phyloP scores from a whole-genome alignment of 2,329 filamentous ascomycete species.

The Botryosphaeria dothidea region DNA sequence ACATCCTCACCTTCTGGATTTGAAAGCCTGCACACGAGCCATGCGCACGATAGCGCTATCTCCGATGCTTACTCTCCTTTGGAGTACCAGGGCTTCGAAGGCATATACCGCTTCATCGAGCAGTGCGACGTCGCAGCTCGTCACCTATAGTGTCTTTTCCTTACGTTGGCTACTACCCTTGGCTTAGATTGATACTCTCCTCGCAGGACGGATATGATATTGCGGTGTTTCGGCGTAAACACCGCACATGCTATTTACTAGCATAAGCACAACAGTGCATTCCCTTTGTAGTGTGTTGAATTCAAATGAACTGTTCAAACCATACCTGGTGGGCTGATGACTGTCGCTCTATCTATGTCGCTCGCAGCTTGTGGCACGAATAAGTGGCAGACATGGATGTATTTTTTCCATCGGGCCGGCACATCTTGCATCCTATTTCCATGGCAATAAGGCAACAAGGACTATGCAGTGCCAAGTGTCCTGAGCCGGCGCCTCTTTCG shows the following conservation, averaged over 20 bases:
- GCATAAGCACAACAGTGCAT: constrained; percentile 1
- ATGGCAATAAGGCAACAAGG: neutral
- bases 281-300: neutral
- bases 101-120: constrained; percentile 66
- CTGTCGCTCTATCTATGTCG: neutral
- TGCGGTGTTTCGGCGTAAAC: constrained; percentile 5
- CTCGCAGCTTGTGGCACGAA: neutral
- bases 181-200: constrained; percentile 14
- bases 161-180: neutral
- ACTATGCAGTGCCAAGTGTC: neutral
- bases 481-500: no score
- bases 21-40: constrained; percentile 59
- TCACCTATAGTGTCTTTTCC: neutral
- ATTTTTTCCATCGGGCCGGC: neutral
- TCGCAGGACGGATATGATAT: neutral
- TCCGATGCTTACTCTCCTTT: constrained; percentile 43
- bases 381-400: neutral
- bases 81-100: constrained; percentile 64
- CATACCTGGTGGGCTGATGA: neutral
- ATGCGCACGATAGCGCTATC: constrained; percentile 40
- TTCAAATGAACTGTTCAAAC: neutral
- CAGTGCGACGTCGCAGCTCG: constrained; percentile 52
- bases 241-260: neutral
- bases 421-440: neutral
- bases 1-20: constrained; percentile 51